Conservation (phyloP, 768 basidiomycete genomes). For the Boletus edulis region DNA sequence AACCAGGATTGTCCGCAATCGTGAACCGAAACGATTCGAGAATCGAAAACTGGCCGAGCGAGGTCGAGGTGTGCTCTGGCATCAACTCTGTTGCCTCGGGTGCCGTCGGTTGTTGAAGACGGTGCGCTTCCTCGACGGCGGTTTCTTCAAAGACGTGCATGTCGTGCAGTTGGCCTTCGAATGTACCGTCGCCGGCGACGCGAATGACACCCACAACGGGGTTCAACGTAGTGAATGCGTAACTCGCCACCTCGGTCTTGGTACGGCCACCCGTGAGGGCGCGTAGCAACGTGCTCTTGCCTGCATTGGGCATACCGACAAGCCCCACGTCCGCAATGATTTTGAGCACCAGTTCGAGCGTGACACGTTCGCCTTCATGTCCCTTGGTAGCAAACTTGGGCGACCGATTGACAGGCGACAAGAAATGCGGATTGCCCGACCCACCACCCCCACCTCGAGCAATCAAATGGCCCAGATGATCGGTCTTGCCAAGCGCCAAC, state of each 20-base stretch:
- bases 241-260: constrained; percentile 81
- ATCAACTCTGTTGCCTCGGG: background rate
- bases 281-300: constrained; percentile 87
- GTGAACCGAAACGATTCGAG: constrained; percentile 87
- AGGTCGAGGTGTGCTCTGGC: background rate
- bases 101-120: constrained; percentile 35
- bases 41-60: constrained; percentile 49
- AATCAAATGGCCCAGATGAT: constrained; percentile 60
- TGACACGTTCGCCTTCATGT: constrained; percentile 65
- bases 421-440: constrained; percentile 86
- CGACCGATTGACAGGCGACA: constrained; percentile 62
- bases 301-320: constrained; percentile 95
- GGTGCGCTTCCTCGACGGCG: constrained; percentile 45
- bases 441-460: constrained; percentile 80
- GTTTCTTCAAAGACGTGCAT: constrained; percentile 67
- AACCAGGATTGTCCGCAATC: constrained; percentile 95
- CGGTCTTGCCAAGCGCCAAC: constrained; percentile 54
- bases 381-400: constrained; percentile 88
- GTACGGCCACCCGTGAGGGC: constrained; percentile 86
- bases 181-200: constrained; percentile 74
- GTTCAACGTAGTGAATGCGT: constrained; percentile 94
- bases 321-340: constrained; percentile 92
- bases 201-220: constrained; percentile 91
- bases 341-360: constrained; percentile 89
- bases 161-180: constrained; percentile 56